A percentile compares a stretch with the other conserved stretches of the same genome.
Evolutionary conservation across 225 moss, liverwort and hornwort species (phyloP).

Genomic region (Bryum argenteum): DNA sequence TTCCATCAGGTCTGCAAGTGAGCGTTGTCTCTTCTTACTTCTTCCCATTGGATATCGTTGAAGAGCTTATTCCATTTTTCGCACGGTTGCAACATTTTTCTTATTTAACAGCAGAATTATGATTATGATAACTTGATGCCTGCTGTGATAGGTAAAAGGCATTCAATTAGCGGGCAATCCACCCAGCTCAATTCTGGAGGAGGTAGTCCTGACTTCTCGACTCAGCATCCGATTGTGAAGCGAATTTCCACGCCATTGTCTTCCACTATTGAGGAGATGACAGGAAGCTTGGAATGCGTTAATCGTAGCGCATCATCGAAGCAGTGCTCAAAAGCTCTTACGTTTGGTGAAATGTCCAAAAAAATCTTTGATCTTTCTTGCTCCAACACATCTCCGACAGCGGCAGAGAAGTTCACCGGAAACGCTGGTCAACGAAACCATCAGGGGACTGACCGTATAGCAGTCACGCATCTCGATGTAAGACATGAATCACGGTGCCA

Average conservation of each 20-base stretch:
- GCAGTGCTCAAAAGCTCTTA: conserved; percentile 38
- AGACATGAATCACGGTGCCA: conserved; percentile 16
- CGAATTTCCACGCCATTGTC: conserved; percentile 20
- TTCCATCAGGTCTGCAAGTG: conserved; percentile 35
- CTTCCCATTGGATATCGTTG: background rate
- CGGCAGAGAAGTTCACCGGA: background rate
- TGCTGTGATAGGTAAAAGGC: conserved; percentile 41
- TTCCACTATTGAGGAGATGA: conserved; percentile 23
- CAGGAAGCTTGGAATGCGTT: conserved; percentile 19
- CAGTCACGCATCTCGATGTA: conserved; percentile 14
- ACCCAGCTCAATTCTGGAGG: conserved; percentile 26
- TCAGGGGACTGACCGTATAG: background rate
- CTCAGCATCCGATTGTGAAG: conserved; percentile 26
- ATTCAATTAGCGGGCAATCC: conserved; percentile 42
- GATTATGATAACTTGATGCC: no score
- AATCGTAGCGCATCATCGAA: conserved; percentile 37
- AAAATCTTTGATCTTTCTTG: conserved; percentile 39
- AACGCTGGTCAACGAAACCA: conserved; percentile 3
- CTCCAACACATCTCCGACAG: conserved; percentile 29
- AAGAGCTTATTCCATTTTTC: background rate
- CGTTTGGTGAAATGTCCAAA: conserved; percentile 46
- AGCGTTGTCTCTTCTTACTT: conserved; percentile 3
- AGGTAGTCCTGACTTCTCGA: conserved; percentile 41
- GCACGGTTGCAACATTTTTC: background rate
- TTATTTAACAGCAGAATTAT: no score